Percentiles rank a stretch among this genome's conserved stretches.
Conservation (phyloP, 169 alveolate species). For the Plasmodium vinckei region DNA sequence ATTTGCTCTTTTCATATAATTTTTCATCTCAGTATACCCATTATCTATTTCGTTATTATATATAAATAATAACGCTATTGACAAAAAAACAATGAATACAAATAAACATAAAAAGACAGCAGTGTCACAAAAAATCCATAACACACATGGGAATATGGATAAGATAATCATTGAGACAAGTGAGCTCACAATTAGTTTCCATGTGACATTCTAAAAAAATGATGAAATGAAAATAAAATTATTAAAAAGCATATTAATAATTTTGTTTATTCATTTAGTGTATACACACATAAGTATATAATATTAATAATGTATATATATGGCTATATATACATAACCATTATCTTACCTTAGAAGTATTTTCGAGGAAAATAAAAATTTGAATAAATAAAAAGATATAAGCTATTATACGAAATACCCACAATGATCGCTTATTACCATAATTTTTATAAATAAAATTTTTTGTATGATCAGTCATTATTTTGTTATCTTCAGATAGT, state of each 20-base stretch:
- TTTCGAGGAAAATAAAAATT: conserved; percentile 27
- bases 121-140: conserved; percentile 74
- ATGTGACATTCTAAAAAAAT: conserved; percentile 32
- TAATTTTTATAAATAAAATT: conserved; percentile 61
- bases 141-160: conserved; percentile 48
- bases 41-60: conserved; percentile 47
- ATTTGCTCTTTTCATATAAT: conserved; percentile 61
- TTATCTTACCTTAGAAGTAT: conserved; percentile 29
- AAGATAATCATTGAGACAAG: conserved; percentile 19
- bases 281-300: not conserved
- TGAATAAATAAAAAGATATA: conserved; percentile 22
- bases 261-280: not conserved
- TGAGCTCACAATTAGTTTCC: conserved; percentile 43
- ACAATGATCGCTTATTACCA: conserved; percentile 46
- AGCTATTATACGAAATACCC: conserved; percentile 64
- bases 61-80: conserved; percentile 41
- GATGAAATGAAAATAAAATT: too few species aligned
- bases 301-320: conserved; percentile 11
- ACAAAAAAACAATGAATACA: conserved; percentile 37
- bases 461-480: conserved; percentile 68
- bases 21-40: conserved; percentile 59
- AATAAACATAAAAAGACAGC: conserved; percentile 65
- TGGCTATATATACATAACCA: not conserved
- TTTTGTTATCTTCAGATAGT: conserved; percentile 69
- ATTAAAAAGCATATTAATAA: too few species aligned